Percentiles rank a stretch among this genome's conserved stretches.
Conservation (phyloP, 2,329 filamentous ascomycete genomes). For the Monosporascus sp. region DNA sequence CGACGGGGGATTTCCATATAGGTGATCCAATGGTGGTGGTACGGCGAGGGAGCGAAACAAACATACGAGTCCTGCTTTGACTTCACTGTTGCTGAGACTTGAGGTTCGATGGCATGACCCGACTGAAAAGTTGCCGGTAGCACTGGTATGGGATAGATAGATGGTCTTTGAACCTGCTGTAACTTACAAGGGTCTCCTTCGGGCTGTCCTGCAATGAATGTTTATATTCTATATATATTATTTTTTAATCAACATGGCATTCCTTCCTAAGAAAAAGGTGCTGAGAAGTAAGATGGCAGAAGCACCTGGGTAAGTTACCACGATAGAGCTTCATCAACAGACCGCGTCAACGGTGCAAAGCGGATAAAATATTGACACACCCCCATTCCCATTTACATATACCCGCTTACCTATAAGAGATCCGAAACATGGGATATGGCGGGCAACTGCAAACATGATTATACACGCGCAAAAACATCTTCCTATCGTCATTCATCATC, state of each 20-base stretch:
- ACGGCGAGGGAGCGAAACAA: conserved; percentile 23
- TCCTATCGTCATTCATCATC: not conserved
- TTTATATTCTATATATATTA: not conserved
- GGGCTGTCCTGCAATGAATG: not conserved
- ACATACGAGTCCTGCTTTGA: conserved; percentile 26
- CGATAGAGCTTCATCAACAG: not conserved
- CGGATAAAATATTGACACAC: not conserved
- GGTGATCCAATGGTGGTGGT: conserved; percentile 29
- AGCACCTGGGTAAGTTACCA: too few species aligned
- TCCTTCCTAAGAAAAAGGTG: too few species aligned
- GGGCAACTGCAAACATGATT: not conserved
- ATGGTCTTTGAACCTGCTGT: too few species aligned
- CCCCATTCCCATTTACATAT: not conserved
- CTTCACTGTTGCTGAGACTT: conserved; percentile 19
- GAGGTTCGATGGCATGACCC: not conserved
- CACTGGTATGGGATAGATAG: too few species aligned
- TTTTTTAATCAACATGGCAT: not conserved
- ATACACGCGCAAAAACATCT: not conserved
- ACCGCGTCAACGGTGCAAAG: not conserved
- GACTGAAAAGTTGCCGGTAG: too few species aligned
- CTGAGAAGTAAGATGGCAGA: too few species aligned
- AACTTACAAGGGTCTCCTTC: not conserved
- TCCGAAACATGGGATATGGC: not conserved
- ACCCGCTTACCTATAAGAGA: not conserved
- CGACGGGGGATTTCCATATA: conserved; percentile 1